These are phyloP conservation scores for Phaeophleospora eucalypticola DNA, from an alignment of 2,329 filamentous ascomycete genomes.

Conservation along the genomic window DNA sequence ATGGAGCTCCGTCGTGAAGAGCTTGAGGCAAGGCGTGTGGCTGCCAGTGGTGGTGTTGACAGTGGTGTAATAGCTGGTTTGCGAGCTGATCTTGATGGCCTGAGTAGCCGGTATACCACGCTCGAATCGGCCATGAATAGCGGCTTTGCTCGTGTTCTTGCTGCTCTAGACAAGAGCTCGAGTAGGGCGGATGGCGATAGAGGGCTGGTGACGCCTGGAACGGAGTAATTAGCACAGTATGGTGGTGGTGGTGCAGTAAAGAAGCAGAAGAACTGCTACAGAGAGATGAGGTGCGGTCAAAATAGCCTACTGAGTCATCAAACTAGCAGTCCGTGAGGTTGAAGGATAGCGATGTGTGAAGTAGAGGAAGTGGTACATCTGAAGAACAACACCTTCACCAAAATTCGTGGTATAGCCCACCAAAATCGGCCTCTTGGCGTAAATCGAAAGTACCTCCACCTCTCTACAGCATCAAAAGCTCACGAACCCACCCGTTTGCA, in stretches of 20 bases:
- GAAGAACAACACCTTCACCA: slow-evolving; percentile 1
- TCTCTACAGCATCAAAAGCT: not conserved
- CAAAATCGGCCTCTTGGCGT: not conserved
- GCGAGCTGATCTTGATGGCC: not conserved
- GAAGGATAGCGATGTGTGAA: not conserved
- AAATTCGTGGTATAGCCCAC: slow-evolving; percentile 4
- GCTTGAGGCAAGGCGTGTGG: not conserved
- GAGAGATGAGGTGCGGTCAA: not conserved
- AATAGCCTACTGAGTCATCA: not conserved
- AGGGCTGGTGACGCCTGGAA: not conserved
- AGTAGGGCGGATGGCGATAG: not conserved
- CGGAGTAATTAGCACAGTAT: not conserved
- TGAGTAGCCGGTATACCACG: not conserved
- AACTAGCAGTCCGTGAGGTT: not conserved
- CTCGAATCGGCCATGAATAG: not conserved
- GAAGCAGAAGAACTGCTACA: not conserved
- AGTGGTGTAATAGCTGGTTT: not conserved
- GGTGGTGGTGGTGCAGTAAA: not conserved
- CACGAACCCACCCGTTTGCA: not conserved
- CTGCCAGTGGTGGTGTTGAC: not conserved
- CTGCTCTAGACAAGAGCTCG: not conserved
- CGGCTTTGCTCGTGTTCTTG: not conserved
- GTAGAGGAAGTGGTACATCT: not conserved
- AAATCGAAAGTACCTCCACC: not conserved
- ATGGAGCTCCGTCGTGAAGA: not conserved